A percentile compares a stretch with the other conserved stretches of the same genome.
Conservation (phyloP, 768 basidiomycete species). For the Aureoboletus auriporus region DNA sequence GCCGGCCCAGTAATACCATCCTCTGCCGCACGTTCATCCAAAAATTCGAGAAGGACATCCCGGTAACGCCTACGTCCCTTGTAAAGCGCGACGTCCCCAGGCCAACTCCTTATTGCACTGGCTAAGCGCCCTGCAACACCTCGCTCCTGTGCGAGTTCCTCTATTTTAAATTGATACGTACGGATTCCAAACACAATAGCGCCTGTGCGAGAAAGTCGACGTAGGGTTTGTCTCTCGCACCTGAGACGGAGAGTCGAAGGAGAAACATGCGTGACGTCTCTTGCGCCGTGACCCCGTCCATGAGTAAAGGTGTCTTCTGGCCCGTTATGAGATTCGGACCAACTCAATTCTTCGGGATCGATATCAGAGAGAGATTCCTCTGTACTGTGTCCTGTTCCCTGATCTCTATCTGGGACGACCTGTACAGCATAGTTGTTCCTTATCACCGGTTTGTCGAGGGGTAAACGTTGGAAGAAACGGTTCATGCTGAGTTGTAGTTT, state of each 20-base stretch:
- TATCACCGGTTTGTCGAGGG: slow-evolving; percentile 65
- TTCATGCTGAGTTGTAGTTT: slow-evolving; percentile 63
- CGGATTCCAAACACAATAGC: slow-evolving; percentile 71
- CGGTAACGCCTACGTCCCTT: slow-evolving; percentile 22
- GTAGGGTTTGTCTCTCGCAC: slow-evolving; percentile 66
- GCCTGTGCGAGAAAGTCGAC: slow-evolving; percentile 60
- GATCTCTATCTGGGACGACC: slow-evolving; percentile 24
- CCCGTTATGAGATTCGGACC: slow-evolving; percentile 55
- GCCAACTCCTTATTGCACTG: slow-evolving; percentile 65
- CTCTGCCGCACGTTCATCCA: slow-evolving; percentile 21
- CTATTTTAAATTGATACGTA: slow-evolving; percentile 57
- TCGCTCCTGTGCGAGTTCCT: slow-evolving; percentile 48
- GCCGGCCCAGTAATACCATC: slow-evolving; percentile 14
- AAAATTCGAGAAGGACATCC: slow-evolving; percentile 22
- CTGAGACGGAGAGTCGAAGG: slow-evolving; percentile 52
- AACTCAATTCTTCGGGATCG: slow-evolving; percentile 66
- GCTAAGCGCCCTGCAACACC: slow-evolving; percentile 64
- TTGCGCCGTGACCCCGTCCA: slow-evolving; percentile 16
- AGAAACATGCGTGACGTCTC: slow-evolving; percentile 15
- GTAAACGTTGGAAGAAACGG: slow-evolving; percentile 66
- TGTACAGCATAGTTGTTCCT: slow-evolving; percentile 67
- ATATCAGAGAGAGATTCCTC: slow-evolving; percentile 24
- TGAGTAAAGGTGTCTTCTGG: slow-evolving; percentile 43
- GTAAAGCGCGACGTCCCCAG: slow-evolving; percentile 48
- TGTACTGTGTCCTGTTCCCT: neutral